A percentile compares a stretch with the other conserved stretches of the same genome.
Conservation (phyloP, 176 grass and related monocot genomes). For the Juncus inflexus region DNA sequence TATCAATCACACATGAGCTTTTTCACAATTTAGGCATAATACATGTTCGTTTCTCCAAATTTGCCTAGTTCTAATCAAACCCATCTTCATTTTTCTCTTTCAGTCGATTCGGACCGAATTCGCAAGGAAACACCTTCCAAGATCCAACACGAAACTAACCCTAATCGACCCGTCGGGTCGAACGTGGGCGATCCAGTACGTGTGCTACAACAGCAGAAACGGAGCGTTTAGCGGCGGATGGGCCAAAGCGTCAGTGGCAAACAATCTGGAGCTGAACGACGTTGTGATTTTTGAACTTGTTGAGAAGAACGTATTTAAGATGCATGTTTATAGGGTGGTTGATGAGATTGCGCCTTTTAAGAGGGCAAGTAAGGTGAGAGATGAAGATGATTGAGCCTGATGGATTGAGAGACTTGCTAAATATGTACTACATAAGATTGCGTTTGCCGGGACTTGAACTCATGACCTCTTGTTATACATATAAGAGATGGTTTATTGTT, state of each 20-base stretch:
- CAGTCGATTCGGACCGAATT: constrained; percentile 56
- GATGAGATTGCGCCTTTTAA: constrained; percentile 47
- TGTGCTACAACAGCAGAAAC: constrained; percentile 32
- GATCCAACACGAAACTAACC: constrained; percentile 39
- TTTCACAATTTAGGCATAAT: no score
- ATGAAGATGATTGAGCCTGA: no score
- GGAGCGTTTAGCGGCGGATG: constrained; percentile 71
- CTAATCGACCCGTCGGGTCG: constrained; percentile 69
- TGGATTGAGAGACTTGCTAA: no score
- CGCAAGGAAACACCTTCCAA: constrained; percentile 47
- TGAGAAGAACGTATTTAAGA: constrained; percentile 57
- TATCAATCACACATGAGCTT: no score
- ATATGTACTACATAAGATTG: no score
- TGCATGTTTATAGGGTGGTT: constrained; percentile 81
- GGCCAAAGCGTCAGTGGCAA: constrained; percentile 53
- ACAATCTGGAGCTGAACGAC: constrained; percentile 78
- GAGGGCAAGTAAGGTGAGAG: not conserved
- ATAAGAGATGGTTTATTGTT: no score
- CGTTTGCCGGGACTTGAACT: no score
- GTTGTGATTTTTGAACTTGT: constrained; percentile 79
- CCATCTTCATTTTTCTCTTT: constrained; percentile 26
- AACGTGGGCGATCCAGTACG: constrained; percentile 59
- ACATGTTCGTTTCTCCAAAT: not conserved
- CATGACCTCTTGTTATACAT: no score
- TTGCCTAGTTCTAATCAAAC: not conserved